A percentile compares a stretch with the other conserved stretches of the same genome.
phyloP scores from a whole-genome alignment of 495 filamentous ascomycete species.

The Geoglossum glabrum region DNA sequence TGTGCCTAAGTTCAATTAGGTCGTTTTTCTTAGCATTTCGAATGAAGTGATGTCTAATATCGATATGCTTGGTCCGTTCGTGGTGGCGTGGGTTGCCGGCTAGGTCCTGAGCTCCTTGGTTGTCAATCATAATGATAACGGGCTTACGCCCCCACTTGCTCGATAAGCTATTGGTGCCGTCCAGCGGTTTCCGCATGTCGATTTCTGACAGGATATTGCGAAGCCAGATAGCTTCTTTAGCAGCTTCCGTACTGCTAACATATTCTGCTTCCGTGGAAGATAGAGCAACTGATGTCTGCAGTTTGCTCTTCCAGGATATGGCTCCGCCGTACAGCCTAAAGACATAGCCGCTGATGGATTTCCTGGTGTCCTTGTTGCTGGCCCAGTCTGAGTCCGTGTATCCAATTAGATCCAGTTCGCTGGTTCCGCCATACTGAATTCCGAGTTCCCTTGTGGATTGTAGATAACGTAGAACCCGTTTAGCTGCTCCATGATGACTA shows the following conservation, averaged over 20 bases:
- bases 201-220: background rate
- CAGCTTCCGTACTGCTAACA: background rate
- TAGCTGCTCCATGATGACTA: constrained; percentile 3
- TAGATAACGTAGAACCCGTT: constrained; percentile 10
- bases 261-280: constrained; percentile 3
- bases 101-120: constrained; percentile 6
- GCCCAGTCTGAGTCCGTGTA: constrained; percentile 8
- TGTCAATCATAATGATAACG: constrained; percentile 5
- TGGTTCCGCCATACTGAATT: background rate
- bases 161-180: background rate
- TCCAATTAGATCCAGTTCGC: background rate
- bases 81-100: constrained; percentile 7
- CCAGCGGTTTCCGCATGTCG: background rate
- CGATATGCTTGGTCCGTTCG: constrained; percentile 11
- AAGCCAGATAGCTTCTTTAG: constrained; percentile 3
- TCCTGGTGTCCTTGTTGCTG: background rate
- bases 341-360: background rate
- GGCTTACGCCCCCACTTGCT: background rate
- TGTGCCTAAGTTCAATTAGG: constrained; percentile 19
- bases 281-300: background rate
- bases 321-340: background rate
- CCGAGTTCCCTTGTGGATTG: background rate
- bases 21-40: constrained; percentile 22
- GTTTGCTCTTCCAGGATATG: constrained; percentile 2
- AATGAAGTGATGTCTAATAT: constrained; percentile 10